Evolutionary conservation across 2,329 filamentous ascomycete species (phyloP).

Genomic region (Fusarium succisae): DNA sequence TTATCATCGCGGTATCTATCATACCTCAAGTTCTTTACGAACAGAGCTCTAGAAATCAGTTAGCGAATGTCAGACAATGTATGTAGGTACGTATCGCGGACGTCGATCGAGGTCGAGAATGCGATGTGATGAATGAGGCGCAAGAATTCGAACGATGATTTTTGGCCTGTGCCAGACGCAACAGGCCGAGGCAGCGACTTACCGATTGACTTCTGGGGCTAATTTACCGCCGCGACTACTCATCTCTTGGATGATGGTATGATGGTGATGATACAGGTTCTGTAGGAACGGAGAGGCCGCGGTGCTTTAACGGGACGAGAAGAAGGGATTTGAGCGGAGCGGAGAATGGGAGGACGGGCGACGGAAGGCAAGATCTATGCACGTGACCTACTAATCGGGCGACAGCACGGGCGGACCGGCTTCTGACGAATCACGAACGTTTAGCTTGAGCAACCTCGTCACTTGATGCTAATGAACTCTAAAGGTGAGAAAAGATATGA

Average conservation of each 20-base stretch:
- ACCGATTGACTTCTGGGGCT: conserved; percentile 99
- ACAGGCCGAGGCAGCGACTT: conserved; percentile 32
- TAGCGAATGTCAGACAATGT: conserved; percentile 39
- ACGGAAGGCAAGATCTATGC: conserved; percentile 37
- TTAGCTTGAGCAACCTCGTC: conserved; percentile 37
- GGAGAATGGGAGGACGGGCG: conserved; percentile 43
- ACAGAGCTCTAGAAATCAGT: conserved; percentile 81
- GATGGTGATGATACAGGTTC: conserved; percentile 46
- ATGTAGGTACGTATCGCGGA: background rate
- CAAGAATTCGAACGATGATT: conserved; percentile 21
- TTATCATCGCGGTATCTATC: conserved; percentile 42
- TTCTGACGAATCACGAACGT: conserved; percentile 13
- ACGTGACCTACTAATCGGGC: conserved; percentile 41
- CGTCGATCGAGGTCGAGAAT: conserved; percentile 2
- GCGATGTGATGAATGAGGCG: conserved; percentile 17
- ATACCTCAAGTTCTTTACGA: conserved; percentile 99
- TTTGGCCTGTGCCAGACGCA: conserved; percentile 5
- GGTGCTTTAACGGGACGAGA: conserved; percentile 39
- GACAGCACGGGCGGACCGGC: conserved; percentile 7
- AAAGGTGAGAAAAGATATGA: background rate
- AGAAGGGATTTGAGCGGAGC: conserved; percentile 44
- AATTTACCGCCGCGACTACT: conserved; percentile 97
- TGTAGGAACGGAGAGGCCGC: conserved; percentile 42
- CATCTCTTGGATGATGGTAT: conserved; percentile 75
- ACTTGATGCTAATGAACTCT: conserved; percentile 17